Evolutionary conservation across 208 protist species (phyloP), one percentile per base, ranked within the genome.

Genomic region (Leishmania braziliensis): DNA sequence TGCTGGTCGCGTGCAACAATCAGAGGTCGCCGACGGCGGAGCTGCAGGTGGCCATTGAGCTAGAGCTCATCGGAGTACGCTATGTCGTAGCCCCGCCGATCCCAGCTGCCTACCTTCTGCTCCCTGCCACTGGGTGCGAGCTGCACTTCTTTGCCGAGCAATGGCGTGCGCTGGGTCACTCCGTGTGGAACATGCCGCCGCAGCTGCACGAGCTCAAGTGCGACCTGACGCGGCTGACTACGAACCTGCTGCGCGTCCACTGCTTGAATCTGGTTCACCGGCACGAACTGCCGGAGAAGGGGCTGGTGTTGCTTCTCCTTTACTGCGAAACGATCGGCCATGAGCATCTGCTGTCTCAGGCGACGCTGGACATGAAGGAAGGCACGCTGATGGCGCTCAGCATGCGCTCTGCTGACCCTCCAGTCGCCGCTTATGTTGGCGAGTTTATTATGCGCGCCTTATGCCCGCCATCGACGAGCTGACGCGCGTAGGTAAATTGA

Each of bases 21-120:
- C 36, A 74, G 50, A 81, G 81, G 58, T 20, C 68, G 14, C 76
- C 90, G 18, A 90, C 85, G 53, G 79, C 83, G 69, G 85, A 90
- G 54, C 63, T 93, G 3, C 77, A 90, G 50, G 80, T 93, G 18
- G 92, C 88, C 18, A 65, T 93, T 29, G 82, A 93, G 60, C 74
- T 91, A 10, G 82, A 92, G 69, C 87, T 84, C 18, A 81, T 93
- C 12, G 92, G 92, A 1, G 87, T 91, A 20, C 90, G 86, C 63
- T 93, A 93, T 82, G 87, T 86, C 58, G 58, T 89, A 5, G 90
- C 92, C 18, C 92, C 92, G 16, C 85, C 89, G 14, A 80, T 95
- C 48, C 86, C 92, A 0, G 80, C 92, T 1, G 74, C 80, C 18
- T 84, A 90, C 60, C 80, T 95, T 29, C 81, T 95, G 54, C 86